These are phyloP conservation scores for Dictyostelium intermedium DNA, from an alignment of 78 protist species.

Conservation along the genomic window DNA sequence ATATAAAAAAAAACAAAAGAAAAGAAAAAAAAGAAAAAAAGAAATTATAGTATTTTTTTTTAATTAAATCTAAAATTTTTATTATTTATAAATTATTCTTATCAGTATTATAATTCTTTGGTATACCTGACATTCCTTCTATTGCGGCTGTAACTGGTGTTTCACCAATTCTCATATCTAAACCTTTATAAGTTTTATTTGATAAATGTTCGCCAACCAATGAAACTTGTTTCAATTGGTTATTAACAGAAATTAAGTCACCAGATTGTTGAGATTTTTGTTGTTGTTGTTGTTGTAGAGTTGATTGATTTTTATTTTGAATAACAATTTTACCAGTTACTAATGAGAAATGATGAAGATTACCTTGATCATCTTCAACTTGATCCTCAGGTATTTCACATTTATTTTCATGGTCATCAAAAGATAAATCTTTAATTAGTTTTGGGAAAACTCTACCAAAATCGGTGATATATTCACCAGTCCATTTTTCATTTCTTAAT, in stretches of 20 bases:
- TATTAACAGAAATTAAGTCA: not conserved
- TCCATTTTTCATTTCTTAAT: constrained; percentile 54
- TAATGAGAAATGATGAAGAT: constrained; percentile 48
- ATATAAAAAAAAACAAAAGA: not conserved
- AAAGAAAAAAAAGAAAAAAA: not conserved
- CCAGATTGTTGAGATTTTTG: not conserved
- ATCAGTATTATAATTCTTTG: constrained; percentile 30
- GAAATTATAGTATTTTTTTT: not conserved
- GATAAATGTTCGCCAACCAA: constrained; percentile 17
- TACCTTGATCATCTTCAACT: constrained; percentile 55
- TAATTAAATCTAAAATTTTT: not conserved
- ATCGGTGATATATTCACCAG: constrained; percentile 71
- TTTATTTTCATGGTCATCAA: not conserved
- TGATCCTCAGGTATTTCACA: constrained; percentile 39
- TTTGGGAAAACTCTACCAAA: constrained; percentile 60
- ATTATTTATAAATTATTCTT: not conserved
- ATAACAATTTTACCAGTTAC: constrained; percentile 33
- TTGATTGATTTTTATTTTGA: not conserved
- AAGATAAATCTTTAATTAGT: not conserved
- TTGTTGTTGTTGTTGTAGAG: not conserved
- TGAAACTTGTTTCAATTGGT: constrained; percentile 30
- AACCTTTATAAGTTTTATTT: constrained; percentile 36
- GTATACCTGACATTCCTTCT: constrained; percentile 56
- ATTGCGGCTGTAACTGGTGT: constrained; percentile 41
- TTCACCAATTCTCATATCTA: constrained; percentile 70